phyloP scores from a whole-genome alignment of 2,329 filamentous ascomycete species.

The Cadophora malorum region DNA sequence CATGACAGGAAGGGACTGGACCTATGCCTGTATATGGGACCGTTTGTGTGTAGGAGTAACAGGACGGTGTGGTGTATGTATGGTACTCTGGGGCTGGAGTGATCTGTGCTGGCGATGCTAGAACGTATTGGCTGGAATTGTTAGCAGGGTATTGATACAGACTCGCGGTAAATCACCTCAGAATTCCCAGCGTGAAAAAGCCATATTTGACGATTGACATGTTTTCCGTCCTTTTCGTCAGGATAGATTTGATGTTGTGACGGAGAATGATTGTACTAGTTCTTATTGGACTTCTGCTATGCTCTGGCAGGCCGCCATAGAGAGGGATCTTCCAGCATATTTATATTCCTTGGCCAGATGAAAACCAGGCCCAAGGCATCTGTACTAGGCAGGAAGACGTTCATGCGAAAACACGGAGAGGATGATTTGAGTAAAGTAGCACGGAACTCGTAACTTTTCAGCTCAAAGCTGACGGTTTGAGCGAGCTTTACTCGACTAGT shows the following conservation, averaged over 20 bases:
- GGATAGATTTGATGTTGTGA: not conserved
- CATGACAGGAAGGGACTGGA: slow-evolving; percentile 3
- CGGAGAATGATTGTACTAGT: not conserved
- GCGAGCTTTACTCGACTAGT: not conserved
- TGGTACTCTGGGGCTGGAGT: slow-evolving; percentile 19
- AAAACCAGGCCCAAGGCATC: not conserved
- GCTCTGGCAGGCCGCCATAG: not conserved
- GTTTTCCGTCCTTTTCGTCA: not conserved
- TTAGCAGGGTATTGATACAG: slow-evolving; percentile 5
- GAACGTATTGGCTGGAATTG: slow-evolving; percentile 19
- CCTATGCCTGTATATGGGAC: slow-evolving; percentile 30
- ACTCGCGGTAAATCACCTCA: slow-evolving; percentile 22
- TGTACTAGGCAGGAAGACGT: not conserved
- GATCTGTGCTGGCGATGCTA: slow-evolving; percentile 23
- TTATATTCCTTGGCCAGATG: not conserved
- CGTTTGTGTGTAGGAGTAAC: slow-evolving; percentile 31
- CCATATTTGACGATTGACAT: slow-evolving; percentile 17
- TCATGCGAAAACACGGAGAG: not conserved
- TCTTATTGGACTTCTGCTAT: not conserved
- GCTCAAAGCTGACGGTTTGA: not conserved
- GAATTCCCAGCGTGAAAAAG: slow-evolving; percentile 19
- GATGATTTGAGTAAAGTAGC: not conserved
- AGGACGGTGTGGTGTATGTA: slow-evolving; percentile 14
- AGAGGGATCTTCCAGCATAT: not conserved
- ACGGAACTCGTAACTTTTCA: not conserved